phyloP scores from a whole-genome alignment of 495 filamentous ascomycete genomes.

The Aspergillus affinis region DNA sequence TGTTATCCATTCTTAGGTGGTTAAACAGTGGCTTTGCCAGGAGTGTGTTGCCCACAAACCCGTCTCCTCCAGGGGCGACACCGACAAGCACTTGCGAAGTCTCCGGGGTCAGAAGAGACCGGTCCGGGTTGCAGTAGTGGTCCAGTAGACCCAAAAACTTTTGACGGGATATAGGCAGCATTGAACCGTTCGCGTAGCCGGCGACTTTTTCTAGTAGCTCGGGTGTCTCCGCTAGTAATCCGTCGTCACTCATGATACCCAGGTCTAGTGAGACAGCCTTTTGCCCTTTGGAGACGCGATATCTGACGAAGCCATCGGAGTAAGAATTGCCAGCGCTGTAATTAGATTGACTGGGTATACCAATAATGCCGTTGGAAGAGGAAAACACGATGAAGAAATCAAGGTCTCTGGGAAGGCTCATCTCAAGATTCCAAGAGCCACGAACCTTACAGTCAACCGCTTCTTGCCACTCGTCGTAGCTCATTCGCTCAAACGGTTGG shows the following conservation, averaged over 20 bases:
- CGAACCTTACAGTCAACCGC: slow-evolving; percentile 40
- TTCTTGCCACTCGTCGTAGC: slow-evolving; percentile 30
- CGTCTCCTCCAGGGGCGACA: neutral
- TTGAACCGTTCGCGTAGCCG: neutral
- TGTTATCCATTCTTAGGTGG: neutral
- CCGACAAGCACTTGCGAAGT: slow-evolving; percentile 28
- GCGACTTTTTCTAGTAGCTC: neutral
- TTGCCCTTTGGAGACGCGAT: slow-evolving; percentile 24
- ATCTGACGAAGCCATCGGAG: slow-evolving; percentile 29
- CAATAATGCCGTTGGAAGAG: slow-evolving; percentile 31
- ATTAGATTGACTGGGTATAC: slow-evolving; percentile 28
- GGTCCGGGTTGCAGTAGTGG: slow-evolving; percentile 31
- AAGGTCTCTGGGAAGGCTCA: slow-evolving; percentile 17
- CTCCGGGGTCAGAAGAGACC: slow-evolving; percentile 11
- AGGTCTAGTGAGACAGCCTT: slow-evolving; percentile 36
- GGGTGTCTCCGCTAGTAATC: neutral
- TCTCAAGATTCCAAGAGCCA: slow-evolving; percentile 44
- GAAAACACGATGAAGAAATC: slow-evolving; percentile 51
- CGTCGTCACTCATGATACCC: slow-evolving; percentile 8
- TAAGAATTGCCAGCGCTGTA: slow-evolving; percentile 33
- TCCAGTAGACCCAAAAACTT: slow-evolving; percentile 34
- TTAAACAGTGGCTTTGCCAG: slow-evolving; percentile 3
- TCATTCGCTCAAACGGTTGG: slow-evolving; percentile 42
- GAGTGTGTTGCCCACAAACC: slow-evolving; percentile 4
- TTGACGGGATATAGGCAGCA: slow-evolving; percentile 2